These are phyloP conservation scores for slime mould (Dictyostelium discoideum) DNA, from an alignment of 78 protist genomes.

Conservation along the genomic window dicty_2.7 NC_007090.3:4320501-4321000, in stretches of 20 bases:
- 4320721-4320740: not conserved
- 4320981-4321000: not conserved
- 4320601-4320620: constrained; percentile 3
- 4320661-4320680: not conserved
- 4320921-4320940: not conserved
- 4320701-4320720: too few relatives aligned
- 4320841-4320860: not conserved
- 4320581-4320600: not conserved
- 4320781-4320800: not conserved
- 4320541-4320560: not conserved
- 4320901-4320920: not conserved
- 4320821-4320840: not conserved
- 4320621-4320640: not conserved
- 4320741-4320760: too few relatives aligned
- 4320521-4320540: not conserved
- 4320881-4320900: not conserved
- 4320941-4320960: not conserved
- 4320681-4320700: not conserved
- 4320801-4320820: not conserved
- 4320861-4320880: not conserved
- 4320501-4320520: not conserved
- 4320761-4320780: too few relatives aligned
- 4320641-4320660: not conserved
- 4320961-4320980: not conserved
- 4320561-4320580: not conserved